Conservation (phyloP, 2,329 filamentous ascomycete species). For the Scytalidium sp. region DNA sequence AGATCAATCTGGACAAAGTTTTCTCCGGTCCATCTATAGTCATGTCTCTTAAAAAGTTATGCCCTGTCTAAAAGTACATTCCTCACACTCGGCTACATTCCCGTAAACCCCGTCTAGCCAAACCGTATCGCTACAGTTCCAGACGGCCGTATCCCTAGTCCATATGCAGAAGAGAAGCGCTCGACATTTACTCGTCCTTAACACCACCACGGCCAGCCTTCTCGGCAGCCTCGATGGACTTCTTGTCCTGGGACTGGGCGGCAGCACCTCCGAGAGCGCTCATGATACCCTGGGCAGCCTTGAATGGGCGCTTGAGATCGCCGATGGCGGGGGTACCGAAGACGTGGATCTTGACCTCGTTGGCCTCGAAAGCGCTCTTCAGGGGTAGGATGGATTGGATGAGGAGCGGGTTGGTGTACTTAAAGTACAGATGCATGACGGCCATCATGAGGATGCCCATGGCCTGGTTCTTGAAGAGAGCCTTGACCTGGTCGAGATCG, state of each 20-base stretch:
- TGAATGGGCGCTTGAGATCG: constrained; percentile 95
- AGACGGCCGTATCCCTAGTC: neutral
- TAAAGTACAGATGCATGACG: constrained; percentile 98
- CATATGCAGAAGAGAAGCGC: neutral
- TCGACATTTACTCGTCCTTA: constrained; percentile 60
- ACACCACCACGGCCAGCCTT: constrained; percentile 68
- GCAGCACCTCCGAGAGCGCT: constrained; percentile 63
- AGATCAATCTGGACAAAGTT: neutral
- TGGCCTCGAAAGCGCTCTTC: constrained; percentile 93
- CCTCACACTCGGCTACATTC: neutral
- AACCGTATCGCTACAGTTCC: neutral
- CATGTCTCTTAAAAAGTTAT: neutral
- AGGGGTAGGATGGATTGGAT: constrained; percentile 98
- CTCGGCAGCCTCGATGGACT: constrained; percentile 77
- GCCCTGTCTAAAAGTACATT: neutral
- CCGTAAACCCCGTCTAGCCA: neutral
- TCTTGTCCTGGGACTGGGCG: constrained; percentile 86
- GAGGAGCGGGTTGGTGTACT: constrained; percentile 98
- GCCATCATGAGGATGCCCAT: constrained; percentile 98
- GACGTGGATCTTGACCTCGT: constrained; percentile 93
- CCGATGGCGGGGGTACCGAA: constrained; percentile 83
- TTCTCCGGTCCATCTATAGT: neutral
- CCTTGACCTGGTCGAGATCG: constrained; percentile 81
- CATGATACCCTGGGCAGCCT: constrained; percentile 80
- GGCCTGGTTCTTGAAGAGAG: constrained; percentile 82